Percentiles rank a stretch among this genome's conserved stretches.
Conservation (phyloP, 129 eudicot species). For the Flaveria robusta region DNA sequence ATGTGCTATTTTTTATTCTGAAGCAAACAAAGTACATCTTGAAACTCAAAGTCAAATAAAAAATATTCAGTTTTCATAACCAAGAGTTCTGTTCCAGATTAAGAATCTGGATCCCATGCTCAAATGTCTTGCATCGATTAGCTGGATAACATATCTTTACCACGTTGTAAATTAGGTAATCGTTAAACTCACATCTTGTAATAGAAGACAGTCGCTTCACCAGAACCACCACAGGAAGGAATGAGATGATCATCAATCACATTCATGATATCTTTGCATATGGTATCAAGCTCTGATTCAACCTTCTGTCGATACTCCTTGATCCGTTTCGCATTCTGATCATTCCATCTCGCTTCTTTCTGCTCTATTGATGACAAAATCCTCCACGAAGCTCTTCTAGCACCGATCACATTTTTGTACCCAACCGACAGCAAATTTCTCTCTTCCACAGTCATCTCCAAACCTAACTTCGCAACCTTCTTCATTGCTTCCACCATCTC, state of each 20-base stretch:
- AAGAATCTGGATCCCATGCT: constrained; percentile 2
- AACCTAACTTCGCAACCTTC: constrained; percentile 54
- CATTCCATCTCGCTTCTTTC: constrained; percentile 60
- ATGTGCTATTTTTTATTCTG: not conserved
- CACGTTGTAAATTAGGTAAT: not conserved
- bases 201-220: constrained; percentile 62
- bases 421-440: constrained; percentile 66
- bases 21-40: not conserved
- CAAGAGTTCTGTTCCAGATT: not conserved
- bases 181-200: constrained; percentile 59
- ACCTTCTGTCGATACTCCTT: constrained; percentile 65
- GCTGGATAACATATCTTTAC: not conserved
- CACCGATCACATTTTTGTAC: constrained; percentile 65
- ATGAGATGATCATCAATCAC: constrained; percentile 66
- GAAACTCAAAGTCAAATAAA: constrained; percentile 1
- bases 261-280: constrained; percentile 62
- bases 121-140: constrained; percentile 6
- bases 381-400: constrained; percentile 69
- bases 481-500: constrained; percentile 77
- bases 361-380: constrained; percentile 67
- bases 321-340: constrained; percentile 54
- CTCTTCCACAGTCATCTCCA: constrained; percentile 63
- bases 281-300: constrained; percentile 52
- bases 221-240: constrained; percentile 47
- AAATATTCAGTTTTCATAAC: not conserved